Conservation (phyloP, 768 basidiomycete species). For the Tylopilus sp. region DNA sequence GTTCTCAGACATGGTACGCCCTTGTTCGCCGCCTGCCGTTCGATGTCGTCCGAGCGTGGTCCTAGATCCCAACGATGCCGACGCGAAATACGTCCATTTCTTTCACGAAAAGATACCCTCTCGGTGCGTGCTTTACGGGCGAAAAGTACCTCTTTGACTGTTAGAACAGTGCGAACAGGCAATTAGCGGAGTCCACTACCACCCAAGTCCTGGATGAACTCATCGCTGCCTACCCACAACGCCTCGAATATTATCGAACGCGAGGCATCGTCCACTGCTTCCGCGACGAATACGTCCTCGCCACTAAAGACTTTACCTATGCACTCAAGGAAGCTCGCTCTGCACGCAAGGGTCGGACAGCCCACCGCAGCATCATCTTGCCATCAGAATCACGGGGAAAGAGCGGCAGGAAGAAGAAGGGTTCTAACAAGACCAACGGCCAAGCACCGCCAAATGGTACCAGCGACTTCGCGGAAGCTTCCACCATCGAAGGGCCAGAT, state of each 20-base stretch:
- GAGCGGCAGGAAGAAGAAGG: slow-evolving; percentile 55
- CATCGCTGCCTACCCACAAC: slow-evolving; percentile 68
- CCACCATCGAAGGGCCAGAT: slow-evolving; percentile 44
- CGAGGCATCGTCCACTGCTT: slow-evolving; percentile 90
- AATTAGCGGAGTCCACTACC: slow-evolving; percentile 80
- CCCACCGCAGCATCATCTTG: slow-evolving; percentile 46
- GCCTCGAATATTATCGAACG: slow-evolving; percentile 82
- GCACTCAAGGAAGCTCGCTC: slow-evolving; percentile 77
- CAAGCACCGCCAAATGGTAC: slow-evolving; percentile 71
- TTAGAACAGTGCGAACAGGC: slow-evolving; percentile 44
- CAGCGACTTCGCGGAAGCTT: slow-evolving; percentile 41
- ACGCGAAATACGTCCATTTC: slow-evolving; percentile 88
- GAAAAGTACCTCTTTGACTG: slow-evolving; percentile 9
- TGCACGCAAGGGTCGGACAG: slow-evolving; percentile 58
- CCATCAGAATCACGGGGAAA: slow-evolving; percentile 38
- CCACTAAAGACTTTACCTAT: slow-evolving; percentile 77
- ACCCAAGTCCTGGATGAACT: slow-evolving; percentile 78
- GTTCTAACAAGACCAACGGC: slow-evolving; percentile 47
- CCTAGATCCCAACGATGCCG: slow-evolving; percentile 69
- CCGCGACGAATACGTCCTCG: slow-evolving; percentile 74
- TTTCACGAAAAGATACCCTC: slow-evolving; percentile 96
- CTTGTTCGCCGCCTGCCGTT: not conserved
- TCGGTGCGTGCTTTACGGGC: slow-evolving; percentile 47
- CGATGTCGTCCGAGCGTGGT: not conserved
- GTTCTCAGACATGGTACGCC: slow-evolving; percentile 67